Base-by-base conservation (phyloP, 2,329 filamentous ascomycete species). In the Cladosporium colombiae region DNA sequence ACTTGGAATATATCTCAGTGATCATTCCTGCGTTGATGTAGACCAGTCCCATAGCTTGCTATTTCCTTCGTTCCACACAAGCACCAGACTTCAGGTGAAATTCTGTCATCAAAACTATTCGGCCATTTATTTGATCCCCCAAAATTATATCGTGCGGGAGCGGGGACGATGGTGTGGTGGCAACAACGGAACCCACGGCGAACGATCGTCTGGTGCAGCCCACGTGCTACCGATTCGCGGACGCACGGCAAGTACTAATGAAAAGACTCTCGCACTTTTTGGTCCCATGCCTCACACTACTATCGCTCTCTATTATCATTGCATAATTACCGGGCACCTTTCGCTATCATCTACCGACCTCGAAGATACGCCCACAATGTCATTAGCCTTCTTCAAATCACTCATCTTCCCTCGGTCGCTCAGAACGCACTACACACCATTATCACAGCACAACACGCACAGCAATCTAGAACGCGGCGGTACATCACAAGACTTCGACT, bases 371-470 rank as follows among this genome's bases (percentile, higher is more conserved):
- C 33, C 18, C 18, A 66, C 40, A 11, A 66, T 66, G 65, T 60
- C 61, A 3, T 37, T 66, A 44, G 55, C 62, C 5, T 37, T 49
- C 46, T 16, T 61, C 53, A 66, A 66, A 40, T 59, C 61, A 23
- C 14, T 60, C 3, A 14, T 66, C 23, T 50, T 61, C 10, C 44
- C 56, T 8, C 33, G 14, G 11, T 21, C 29, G 8, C 23, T 14
- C n/a, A 35, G 53, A 61, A 33, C 23, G 6, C 35, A 55, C 35
- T 63, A 63, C 35, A 31, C 50, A 11, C 35, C 61, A 44, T 25
- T 63, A 52, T 40, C 65, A 13, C 55, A 27, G 49, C 46, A 52
- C 62, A 66, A 25, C 40, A 31, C 53, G 1, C 55, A 57, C n/a
- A 35, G 35, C 55, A n/a, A 44, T 6, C 33, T 58, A 18, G 31